Base-by-base conservation (phyloP, 2,329 filamentous ascomycete genomes). In the Lachnellula arida region DNA sequence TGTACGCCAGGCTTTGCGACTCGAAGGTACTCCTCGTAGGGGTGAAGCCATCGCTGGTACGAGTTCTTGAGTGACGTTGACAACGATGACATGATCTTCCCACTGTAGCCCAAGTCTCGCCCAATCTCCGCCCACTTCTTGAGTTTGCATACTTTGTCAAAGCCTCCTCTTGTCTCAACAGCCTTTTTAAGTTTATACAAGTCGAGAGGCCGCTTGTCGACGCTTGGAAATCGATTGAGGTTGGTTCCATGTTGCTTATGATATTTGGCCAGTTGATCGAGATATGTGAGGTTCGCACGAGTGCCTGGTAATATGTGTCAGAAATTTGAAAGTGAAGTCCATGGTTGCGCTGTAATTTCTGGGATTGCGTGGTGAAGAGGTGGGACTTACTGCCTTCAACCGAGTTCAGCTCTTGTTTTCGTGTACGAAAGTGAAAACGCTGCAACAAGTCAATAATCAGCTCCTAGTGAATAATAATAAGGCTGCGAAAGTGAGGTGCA, bases 121-220 rank as follows among this genome's bases (percentile, higher is more conserved):
- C 94, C 94, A 65, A 99, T 97, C 72, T 99, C 94, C 15, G 94
- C 94, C 94, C 94, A 99, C 76, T 97, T 97, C 75, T 99, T 99
- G 54, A 87, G 81, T 73, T 96, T 97, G 80, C 94, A 99, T 46
- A 99, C 94, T 68, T 89, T 89, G 54, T 97, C 92, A 66, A 99
- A 99, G 3, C 94, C 94, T 47, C 94, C 94, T 60, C 94, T 85
- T 32, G 90, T 87, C 70, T 97, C 94, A 37, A 99, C 94, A 0
- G 93, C 93, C 70, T 97, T 97, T 73, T 97, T 97, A 57, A 99
- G 77, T 66, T 93, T 91, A 75, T 96, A 99, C 15, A 99, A 78
- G 69, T 99, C 94, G 50, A 99, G 81, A 0, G 94, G 94, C 56
- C 96, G 91, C 75, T 99, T 99, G 74, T 99, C 94, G 57, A 99